Evolutionary conservation across 2,329 filamentous ascomycete genomes (phyloP).

Genomic region (Stemphylium vesicarium): DNA sequence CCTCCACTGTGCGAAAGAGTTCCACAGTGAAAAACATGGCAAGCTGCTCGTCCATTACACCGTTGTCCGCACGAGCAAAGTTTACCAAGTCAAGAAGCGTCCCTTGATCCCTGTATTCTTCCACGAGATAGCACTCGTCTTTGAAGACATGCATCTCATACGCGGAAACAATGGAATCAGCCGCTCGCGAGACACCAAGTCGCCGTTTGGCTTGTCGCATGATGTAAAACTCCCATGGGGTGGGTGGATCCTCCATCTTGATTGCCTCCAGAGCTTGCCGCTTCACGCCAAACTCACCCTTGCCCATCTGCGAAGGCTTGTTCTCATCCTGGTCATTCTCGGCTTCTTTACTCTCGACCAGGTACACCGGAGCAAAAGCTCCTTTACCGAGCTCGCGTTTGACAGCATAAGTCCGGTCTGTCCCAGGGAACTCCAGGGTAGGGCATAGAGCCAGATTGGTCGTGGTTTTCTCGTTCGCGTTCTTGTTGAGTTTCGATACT

Average conservation of each 20-base stretch:
- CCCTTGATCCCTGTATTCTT: slow-evolving; percentile 87
- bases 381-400: slow-evolving; percentile 89
- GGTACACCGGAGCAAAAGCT: slow-evolving; percentile 93
- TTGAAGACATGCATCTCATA: slow-evolving; percentile 92
- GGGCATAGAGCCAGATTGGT: slow-evolving; percentile 66
- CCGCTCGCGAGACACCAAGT: slow-evolving; percentile 72
- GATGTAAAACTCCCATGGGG: slow-evolving; percentile 96
- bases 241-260: slow-evolving; percentile 91
- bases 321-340: slow-evolving; percentile 53
- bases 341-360: slow-evolving; percentile 75
- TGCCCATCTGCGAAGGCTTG: slow-evolving; percentile 63
- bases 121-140: slow-evolving; percentile 86
- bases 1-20: slow-evolving; percentile 86
- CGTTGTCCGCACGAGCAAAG: slow-evolving; percentile 73
- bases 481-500: slow-evolving; percentile 62
- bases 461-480: slow-evolving; percentile 65
- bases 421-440: slow-evolving; percentile 70
- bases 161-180: slow-evolving; percentile 78
- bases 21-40: slow-evolving; percentile 97
- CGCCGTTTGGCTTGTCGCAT: slow-evolving; percentile 82
- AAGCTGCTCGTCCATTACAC: slow-evolving; percentile 85
- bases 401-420: slow-evolving; percentile 73
- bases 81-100: slow-evolving; percentile 96
- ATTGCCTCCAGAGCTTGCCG: slow-evolving; percentile 77
- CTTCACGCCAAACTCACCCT: slow-evolving; percentile 63